phyloP scores from a whole-genome alignment of 805 yeast genomes.

The Myxozyma monticola region DNA sequence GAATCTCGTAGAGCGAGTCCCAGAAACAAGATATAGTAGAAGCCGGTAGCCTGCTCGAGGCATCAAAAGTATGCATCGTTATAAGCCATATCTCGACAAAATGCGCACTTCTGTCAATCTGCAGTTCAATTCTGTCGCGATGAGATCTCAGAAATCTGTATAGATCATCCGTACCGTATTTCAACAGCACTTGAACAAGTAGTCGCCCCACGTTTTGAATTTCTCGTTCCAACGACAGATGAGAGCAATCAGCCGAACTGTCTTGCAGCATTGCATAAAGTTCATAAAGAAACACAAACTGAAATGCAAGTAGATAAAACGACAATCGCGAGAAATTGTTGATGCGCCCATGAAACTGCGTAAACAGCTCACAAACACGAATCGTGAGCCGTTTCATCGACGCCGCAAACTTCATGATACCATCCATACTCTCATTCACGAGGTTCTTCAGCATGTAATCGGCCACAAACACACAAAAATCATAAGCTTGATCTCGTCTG shows the following conservation, averaged over 20 bases:
- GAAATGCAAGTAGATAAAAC: conserved; percentile 23
- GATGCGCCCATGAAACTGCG: conserved; percentile 23
- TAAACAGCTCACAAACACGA: conserved; percentile 20
- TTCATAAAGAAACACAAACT: conserved; percentile 23
- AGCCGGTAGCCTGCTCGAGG: background rate
- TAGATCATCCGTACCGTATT: conserved; percentile 23
- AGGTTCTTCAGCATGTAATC: conserved; percentile 8
- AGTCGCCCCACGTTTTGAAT: conserved; percentile 12
- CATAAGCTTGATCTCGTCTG: conserved; percentile 16
- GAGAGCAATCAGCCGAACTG: conserved; percentile 6
- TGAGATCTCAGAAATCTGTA: conserved; percentile 21
- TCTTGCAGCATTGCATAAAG: conserved; percentile 13
- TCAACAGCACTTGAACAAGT: conserved; percentile 19
- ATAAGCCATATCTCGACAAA: conserved; percentile 29
- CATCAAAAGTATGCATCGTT: conserved; percentile 19
- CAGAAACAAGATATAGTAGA: conserved; percentile 14
- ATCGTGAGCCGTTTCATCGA: conserved; percentile 14
- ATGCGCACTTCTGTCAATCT: conserved; percentile 11
- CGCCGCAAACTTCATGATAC: conserved; percentile 9
- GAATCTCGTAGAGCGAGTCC: conserved; percentile 12
- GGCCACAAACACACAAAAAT: conserved; percentile 15
- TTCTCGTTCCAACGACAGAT: conserved; percentile 23
- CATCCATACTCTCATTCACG: conserved; percentile 6
- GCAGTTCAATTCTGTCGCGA: conserved; percentile 15
- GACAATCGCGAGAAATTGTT: conserved; percentile 15